Base-by-base conservation (phyloP, 2,329 filamentous ascomycete species). In the Teratosphaeria gauchensis region DNA sequence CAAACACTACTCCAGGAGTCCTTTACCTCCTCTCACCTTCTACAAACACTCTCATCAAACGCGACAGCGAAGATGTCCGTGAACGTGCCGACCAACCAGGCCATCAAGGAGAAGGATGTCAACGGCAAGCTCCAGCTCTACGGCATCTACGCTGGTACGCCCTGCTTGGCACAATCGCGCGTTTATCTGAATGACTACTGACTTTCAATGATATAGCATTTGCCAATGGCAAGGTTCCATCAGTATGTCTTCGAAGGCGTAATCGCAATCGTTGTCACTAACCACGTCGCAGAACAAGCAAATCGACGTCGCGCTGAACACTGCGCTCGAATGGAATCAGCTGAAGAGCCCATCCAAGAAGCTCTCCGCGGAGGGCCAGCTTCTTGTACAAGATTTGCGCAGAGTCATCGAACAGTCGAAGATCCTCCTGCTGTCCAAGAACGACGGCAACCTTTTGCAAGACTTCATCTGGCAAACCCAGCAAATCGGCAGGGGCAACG, bases 391-490 rank as follows among this genome's bases (percentile, higher is more conserved):
- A 51, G 92, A 97, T 66, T 76, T 94, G 58, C 85, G 84, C 61
- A 80, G 89, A 57, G 90, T 96, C 56, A 85, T 99, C 53, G 84
- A 88, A 68, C 84, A 94, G 72, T 88, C 92, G 59, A 95, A 96
- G 79, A 76, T 85, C 59, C 82, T 99, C 12, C 77, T 97, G 8
- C 80, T 99, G 30, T 88, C 87, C 76, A 99, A 97, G 82, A 99
- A 99, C 72, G 84, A 96, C 60, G 94, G 92, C 71, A 91, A 99
- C 69, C 77, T 97, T 59, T 78, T 99, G 21, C 94, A 99, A 72
- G 92, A 99, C 69, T 97, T 99, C 75, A 90, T 97, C 75, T 99
- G 89, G 88, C 89, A 96, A 72, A 92, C 91, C 0, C 85, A 90
- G 70, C 82, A 88, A 53, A 85, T 94, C 62, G 83, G 85, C 56